Base-by-base conservation (phyloP, 1,284 basidiomycete species). In the Afroboletus lepidellus region DNA sequence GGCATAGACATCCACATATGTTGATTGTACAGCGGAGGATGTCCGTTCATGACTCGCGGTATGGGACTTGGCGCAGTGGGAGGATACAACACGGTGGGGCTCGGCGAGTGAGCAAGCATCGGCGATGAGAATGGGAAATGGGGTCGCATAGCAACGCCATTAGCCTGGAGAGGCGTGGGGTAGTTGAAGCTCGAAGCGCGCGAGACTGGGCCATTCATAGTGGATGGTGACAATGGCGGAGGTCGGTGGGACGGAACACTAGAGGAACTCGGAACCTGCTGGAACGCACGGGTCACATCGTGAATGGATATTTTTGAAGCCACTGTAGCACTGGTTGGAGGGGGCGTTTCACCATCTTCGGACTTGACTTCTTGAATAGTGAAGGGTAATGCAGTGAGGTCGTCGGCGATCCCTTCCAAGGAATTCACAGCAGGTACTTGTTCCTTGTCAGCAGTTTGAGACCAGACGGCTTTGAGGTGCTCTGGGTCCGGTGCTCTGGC, bases 391-490 rank as follows among this genome's bases (percentile, higher is more conserved):
- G 83, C 75, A 27, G 84, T 84, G 54, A 90, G 72, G 62, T 92
- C 89, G 63, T 92, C 89, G 20, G 81, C 82, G 48, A 92, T 90
- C 16, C 81, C 83, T 63, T 90, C 81, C 55, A 92, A 69, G 1
- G 89, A 92, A 65, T 92, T 92, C n/a, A 87, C 75, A 9, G 80
- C 73, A 41, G 83, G 80, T 15, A 79, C 65, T 46, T 77, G 77
- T 12, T 81, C 74, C 64, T 86, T 84, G 60, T 84, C 81, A 2
- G 88, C 77, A 9, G 83, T 77, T 63, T 88, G 84, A n/a, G 86
- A 87, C 90, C 90, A 92, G 11, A 92, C 81, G 29, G 87, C 85
- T 67, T 87, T 91, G 48, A 92, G 72, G 60, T 86, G 86, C 60
- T 91, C 89, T 18, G 85, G 84, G 67, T 90, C 88, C 16, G 87